phyloP scores from a whole-genome alignment of 495 filamentous ascomycete species.

The Gamarada debralockiae region DNA sequence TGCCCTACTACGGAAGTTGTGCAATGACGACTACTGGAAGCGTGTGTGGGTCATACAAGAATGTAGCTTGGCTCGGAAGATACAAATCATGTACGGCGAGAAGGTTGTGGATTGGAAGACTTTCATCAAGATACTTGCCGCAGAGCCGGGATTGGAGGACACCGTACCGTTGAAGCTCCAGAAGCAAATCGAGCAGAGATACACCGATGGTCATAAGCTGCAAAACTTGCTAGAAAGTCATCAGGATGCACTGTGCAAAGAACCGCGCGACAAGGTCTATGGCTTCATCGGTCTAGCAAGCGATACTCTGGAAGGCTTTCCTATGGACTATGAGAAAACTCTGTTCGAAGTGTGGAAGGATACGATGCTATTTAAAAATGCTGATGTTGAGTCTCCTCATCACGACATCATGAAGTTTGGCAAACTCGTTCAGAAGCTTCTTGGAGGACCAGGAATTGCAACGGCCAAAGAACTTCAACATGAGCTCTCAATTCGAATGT shows the following conservation, averaged over 20 bases:
- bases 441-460: constrained; percentile 3
- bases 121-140: neutral
- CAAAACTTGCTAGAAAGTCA: neutral
- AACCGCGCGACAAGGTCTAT: constrained; percentile 6
- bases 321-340: constrained; percentile 9
- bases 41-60: constrained; percentile 14
- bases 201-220: constrained; percentile 3
- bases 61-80: neutral
- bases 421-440: neutral
- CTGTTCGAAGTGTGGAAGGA: constrained; percentile 8
- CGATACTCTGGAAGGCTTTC: constrained; percentile 3
- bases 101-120: neutral
- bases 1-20: neutral
- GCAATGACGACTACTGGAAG: neutral
- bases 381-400: neutral
- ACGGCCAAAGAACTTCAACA: neutral
- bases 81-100: neutral
- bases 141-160: neutral
- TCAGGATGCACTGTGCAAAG: constrained; percentile 4
- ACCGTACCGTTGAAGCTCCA: neutral
- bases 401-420: neutral
- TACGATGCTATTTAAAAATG: neutral
- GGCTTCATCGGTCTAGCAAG: constrained; percentile 8
- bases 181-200: neutral
- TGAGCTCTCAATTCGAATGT: neutral